A percentile compares a stretch with the other conserved stretches of the same genome.
phyloP scores from a whole-genome alignment of 225 moss, liverwort and hornwort species.

The Asterella californica region DNA sequence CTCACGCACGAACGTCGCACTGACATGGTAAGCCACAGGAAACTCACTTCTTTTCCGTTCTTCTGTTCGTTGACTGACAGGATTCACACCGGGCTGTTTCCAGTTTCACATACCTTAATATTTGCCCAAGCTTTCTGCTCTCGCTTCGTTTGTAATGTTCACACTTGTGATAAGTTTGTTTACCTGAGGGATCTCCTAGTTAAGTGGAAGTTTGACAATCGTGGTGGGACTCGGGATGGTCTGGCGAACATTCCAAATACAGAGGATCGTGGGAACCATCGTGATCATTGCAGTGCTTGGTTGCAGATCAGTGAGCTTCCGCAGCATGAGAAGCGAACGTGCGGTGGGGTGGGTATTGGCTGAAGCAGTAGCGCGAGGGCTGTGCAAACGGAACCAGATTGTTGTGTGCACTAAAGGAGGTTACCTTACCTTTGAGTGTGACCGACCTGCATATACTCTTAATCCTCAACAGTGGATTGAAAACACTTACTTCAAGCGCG shows the following conservation, averaged over 20 bases:
- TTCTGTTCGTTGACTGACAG: no score
- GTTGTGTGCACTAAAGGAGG: constrained; percentile 79
- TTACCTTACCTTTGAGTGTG: constrained; percentile 62
- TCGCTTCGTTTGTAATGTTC: no score
- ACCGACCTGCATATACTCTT: constrained; percentile 46
- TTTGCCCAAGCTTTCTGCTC: no score
- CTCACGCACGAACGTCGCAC: neutral
- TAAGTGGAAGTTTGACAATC: no score
- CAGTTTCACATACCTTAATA: no score
- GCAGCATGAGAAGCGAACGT: constrained; percentile 63
- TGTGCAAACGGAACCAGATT: constrained; percentile 53
- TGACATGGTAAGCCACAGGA: neutral
- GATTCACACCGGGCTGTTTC: no score
- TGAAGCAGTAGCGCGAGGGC: constrained; percentile 43
- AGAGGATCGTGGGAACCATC: no score
- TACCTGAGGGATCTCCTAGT: no score
- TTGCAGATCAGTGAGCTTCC: constrained; percentile 62
- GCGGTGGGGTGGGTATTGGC: constrained; percentile 62
- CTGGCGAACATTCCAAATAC: no score
- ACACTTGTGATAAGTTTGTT: no score
- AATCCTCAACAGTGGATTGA: constrained; percentile 69
- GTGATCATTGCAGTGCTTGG: neutral
- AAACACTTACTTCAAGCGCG: constrained; percentile 57
- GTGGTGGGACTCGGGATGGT: no score
- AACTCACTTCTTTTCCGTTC: no score